Base-by-base conservation (phyloP, 2,329 filamentous ascomycete genomes). In the Calonectria hawksworthii region DNA sequence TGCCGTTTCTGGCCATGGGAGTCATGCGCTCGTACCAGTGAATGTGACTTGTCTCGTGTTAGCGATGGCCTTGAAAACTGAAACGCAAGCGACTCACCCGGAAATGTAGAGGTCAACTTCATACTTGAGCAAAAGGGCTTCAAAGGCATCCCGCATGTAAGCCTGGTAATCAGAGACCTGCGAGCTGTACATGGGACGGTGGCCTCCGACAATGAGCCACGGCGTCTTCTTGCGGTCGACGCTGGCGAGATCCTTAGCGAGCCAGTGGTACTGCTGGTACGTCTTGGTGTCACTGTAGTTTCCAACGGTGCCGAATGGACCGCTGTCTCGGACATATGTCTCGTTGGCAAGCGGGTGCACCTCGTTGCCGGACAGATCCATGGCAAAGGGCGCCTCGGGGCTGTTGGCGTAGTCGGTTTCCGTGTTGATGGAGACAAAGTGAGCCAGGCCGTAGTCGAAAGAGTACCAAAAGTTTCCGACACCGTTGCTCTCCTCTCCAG, bases 381-480 rank as follows among this genome's bases (percentile, higher is more conserved):
- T 81, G 3, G 83, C 80, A 73, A 89, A 89, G 11, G 87, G 84
- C 78, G 79, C 87, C 21, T 63, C 56, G 2, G 56, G 56, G 7
- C 56, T 63, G n/a, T 63, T 28, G 13, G 56, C 56, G 10, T 86
- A 89, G 80, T 90, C 88, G 54, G 88, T 90, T 78, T 89, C 88
- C 26, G 83, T 84, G 66, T 89, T 84, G 38, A 90, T 80, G n/a
- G 85, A 82, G 75, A 90, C 82, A 74, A 90, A 90, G 79, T 90
- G 88, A 3, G 86, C 88, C 21, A 89, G 82, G 68, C 83, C 82
- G 38, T 70, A 89, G 83, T 90, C 88, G 77, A 89, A 90, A 1
- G 89, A 88, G 84, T 89, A 89, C 68, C 86, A 90, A 2, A 89
- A 88, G 84, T 89, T 89, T 68, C 86, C 84, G 11, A 89, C 86